phyloP scores from a whole-genome alignment of 331 rosid genomes.

The Pyracantha coccinea region DNA sequence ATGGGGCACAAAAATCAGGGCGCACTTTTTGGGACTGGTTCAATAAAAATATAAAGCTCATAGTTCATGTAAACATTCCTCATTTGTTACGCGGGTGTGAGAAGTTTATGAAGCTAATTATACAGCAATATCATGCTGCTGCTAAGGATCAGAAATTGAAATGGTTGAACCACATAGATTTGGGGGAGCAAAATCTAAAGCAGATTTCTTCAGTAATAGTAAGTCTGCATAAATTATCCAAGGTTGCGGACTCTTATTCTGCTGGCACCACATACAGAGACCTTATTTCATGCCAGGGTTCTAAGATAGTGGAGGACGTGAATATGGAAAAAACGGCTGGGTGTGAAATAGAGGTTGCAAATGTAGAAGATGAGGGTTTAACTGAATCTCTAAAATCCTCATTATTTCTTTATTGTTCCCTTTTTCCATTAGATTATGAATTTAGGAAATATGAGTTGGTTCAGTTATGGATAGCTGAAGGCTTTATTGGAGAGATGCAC shows the following conservation, averaged over 20 bases:
- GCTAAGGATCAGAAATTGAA: too few species aligned
- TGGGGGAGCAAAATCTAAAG: neutral
- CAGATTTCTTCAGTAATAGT: neutral
- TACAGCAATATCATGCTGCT: too few species aligned
- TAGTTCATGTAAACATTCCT: too few species aligned
- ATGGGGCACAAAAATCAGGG: too few species aligned
- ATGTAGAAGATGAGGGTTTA: too few species aligned
- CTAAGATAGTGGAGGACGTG: neutral
- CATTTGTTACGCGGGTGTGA: too few species aligned
- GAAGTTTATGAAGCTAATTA: too few species aligned
- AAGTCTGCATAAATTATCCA: neutral
- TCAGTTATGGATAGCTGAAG: slow-evolving; percentile 15
- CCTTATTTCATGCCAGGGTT: neutral
- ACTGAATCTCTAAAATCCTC: too few species aligned
- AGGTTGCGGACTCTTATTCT: neutral
- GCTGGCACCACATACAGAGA: neutral
- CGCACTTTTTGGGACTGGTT: too few species aligned
- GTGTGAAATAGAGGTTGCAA: neutral
- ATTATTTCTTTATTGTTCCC: neutral
- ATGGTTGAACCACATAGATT: neutral
- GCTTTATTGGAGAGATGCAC: neutral
- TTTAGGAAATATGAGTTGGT: slow-evolving; percentile 1
- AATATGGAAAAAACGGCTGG: neutral
- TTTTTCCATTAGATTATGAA: neutral
- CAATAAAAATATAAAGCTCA: too few species aligned